Base-by-base conservation (phyloP, 2,329 filamentous ascomycete genomes). In the Exophiala sp. region DNA sequence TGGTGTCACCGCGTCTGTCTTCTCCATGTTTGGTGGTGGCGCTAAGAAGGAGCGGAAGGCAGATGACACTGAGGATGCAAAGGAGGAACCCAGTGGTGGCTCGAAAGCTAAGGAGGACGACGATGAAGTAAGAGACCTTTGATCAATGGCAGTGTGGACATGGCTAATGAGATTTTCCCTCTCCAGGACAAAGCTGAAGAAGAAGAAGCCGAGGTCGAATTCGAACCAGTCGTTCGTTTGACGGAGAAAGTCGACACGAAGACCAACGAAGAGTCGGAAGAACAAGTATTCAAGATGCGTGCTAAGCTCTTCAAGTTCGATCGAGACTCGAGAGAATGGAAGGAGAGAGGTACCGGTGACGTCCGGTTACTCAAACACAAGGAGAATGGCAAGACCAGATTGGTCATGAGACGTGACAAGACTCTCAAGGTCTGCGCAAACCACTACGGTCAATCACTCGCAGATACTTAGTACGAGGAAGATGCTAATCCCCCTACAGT, bases 381-480 rank as follows among this genome's bases (percentile, higher is more conserved):
- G 83, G 91, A 96, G 80, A 96, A 96, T 74, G 85, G 88, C 76
- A 97, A 97, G 87, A 96, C 91, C 55, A 86, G 94, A 66, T 80
- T 99, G 67, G 94, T 99, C 66, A 99, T 99, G 94, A 88, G 94
- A 74, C 85, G 94, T 72, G 94, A 99, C 81, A 97, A 97, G 89
- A 99, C 94, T 58, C 85, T 97, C 78, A 99, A 99, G 84, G 94
- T 99, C 76, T 99, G 94, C 86, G 94, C 94, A 71, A 99, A 99
- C 82, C 94, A 99, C 83, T 99, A 99, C 78, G 87, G 91, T 96
- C 86, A 68, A 88, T 78, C 32, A 16, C 18, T 24, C n/a, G 21
- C 4, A 16, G 16, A 35, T 24, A 11, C 45, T 24, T 4, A 18
- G 16, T 18, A 18, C 16, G 24, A 5, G 24, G 24, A 29, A 29